Evolutionary conservation across 257 asterid species (phyloP), one percentile per base, ranked within the genome.

Genomic region (Primulina huaijiensis): DNA sequence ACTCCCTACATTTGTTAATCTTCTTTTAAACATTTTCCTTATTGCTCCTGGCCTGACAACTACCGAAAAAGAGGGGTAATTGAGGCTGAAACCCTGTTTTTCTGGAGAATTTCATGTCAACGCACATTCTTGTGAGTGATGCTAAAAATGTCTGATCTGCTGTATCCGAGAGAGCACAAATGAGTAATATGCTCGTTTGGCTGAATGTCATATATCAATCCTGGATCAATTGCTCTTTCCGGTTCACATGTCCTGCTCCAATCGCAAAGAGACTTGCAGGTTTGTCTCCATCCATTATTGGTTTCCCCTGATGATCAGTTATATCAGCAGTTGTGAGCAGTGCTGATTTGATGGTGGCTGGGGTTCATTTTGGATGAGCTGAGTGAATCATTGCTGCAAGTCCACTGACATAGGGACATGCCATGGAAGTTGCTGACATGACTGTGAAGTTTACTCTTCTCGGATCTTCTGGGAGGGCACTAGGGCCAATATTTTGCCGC

Each of bases 381-480:
- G 98, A 81, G 72, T 43, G 95, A 43, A 92, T 68, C 67, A 90
- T 80, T 37, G 97, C 96, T 4, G 96, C 82, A 31, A 92, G 82
- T 40, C 96, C 95, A 23, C 98, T 87, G 62, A 84, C 93, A 66
- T 92, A 96, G 23, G 98, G 97, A 67, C 98, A 90, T 7, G 97
- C 88, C 98, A 92, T 92, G 78, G 98, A 92, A 60, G 97, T 92
- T 59, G 97, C 97, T 1, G 98, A 92, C 97, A 92, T 82, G 63
- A 90, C 89, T 1, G 86, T 84, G 93, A 92, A 92, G 85, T 92
- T 90, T 60, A 80, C 98, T 72, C 92, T 80, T 83, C 98, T 89
- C 70, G 85, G 76, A 78, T 92, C 98, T 72, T 85, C 96, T 1
- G 89, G 89, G 74, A 92, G 95, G 76, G 85, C 90, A n/a, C 88